These are phyloP conservation scores for Letharia columbiana DNA, from an alignment of 495 filamentous ascomycete genomes.

Conservation along the genomic window DNA sequence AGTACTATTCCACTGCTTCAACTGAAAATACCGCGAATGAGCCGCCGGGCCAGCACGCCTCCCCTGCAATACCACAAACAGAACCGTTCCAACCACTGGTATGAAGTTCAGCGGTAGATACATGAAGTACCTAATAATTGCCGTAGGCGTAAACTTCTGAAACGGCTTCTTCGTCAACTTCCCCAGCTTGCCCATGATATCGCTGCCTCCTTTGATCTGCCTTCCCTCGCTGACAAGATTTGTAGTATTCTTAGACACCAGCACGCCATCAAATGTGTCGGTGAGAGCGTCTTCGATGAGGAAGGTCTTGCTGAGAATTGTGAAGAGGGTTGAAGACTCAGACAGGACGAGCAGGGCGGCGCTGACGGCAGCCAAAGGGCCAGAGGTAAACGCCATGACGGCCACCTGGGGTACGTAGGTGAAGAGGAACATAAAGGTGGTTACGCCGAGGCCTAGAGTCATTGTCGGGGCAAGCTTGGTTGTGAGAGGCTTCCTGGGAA, in stretches of 20 bases:
- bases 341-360: slow-evolving; percentile 69
- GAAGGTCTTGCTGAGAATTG: slow-evolving; percentile 62
- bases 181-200: slow-evolving; percentile 62
- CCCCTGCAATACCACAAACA: slow-evolving; percentile 74
- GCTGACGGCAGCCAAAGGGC: slow-evolving; percentile 71
- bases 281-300: slow-evolving; percentile 70
- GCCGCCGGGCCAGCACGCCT: slow-evolving; percentile 42
- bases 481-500: slow-evolving; percentile 49
- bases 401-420: slow-evolving; percentile 86
- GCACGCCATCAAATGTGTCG: slow-evolving; percentile 84
- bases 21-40: slow-evolving; percentile 70
- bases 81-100: slow-evolving; percentile 72
- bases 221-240: slow-evolving; percentile 61
- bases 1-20: slow-evolving; percentile 65
- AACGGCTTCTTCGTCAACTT: slow-evolving; percentile 65
- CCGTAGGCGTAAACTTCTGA: slow-evolving; percentile 52
- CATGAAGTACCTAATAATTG: slow-evolving; percentile 59
- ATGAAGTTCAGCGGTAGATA: slow-evolving; percentile 90
- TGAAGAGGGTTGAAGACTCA: slow-evolving; percentile 74
- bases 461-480: slow-evolving; percentile 60
- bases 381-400: slow-evolving; percentile 66
- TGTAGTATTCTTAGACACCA: slow-evolving; percentile 48
- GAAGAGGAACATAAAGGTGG: slow-evolving; percentile 73
- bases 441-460: slow-evolving; percentile 61
- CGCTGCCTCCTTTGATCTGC: slow-evolving; percentile 49